phyloP scores from a whole-genome alignment of 2,329 filamentous ascomycete genomes.

The Neofusicoccum sp. region DNA sequence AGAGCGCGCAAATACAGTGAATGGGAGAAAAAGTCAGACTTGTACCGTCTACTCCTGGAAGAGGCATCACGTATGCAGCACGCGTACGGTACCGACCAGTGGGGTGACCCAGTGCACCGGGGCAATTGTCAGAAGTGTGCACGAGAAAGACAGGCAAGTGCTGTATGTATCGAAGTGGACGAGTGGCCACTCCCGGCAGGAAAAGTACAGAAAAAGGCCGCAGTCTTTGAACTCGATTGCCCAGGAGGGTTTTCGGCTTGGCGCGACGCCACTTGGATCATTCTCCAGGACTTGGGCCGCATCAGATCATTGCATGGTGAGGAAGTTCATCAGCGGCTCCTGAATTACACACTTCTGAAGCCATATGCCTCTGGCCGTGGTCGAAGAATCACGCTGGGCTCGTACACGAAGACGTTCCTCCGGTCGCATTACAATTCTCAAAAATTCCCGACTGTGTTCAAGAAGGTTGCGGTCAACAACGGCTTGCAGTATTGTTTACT shows the following conservation, averaged over 20 bases:
- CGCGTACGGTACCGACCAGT: constrained; percentile 21
- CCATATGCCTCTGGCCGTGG: not conserved
- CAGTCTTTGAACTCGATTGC: constrained; percentile 49
- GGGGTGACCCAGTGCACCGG: too few species aligned
- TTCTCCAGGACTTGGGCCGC: not conserved
- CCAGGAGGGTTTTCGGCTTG: constrained; percentile 4
- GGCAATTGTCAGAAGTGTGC: constrained; percentile 33
- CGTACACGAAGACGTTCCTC: not conserved
- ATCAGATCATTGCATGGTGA: not conserved
- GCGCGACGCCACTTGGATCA: constrained; percentile 15
- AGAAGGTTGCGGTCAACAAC: constrained; percentile 44
- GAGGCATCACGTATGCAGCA: not conserved
- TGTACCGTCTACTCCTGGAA: constrained; percentile 23
- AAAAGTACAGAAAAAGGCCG: constrained; percentile 37
- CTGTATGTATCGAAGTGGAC: constrained; percentile 47
- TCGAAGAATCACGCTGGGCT: constrained; percentile 1
- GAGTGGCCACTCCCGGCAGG: constrained; percentile 57
- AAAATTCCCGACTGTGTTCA: constrained; percentile 23
- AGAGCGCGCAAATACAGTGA: constrained; percentile 27
- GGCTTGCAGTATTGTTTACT: constrained; percentile 37
- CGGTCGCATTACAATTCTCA: constrained; percentile 30
- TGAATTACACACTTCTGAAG: not conserved
- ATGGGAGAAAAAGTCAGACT: constrained; percentile 18
- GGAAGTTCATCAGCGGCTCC: not conserved
- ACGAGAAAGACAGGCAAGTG: constrained; percentile 30